Base-by-base conservation (phyloP, 2,329 filamentous ascomycete species). In the Fusarium albosuccineum region DNA sequence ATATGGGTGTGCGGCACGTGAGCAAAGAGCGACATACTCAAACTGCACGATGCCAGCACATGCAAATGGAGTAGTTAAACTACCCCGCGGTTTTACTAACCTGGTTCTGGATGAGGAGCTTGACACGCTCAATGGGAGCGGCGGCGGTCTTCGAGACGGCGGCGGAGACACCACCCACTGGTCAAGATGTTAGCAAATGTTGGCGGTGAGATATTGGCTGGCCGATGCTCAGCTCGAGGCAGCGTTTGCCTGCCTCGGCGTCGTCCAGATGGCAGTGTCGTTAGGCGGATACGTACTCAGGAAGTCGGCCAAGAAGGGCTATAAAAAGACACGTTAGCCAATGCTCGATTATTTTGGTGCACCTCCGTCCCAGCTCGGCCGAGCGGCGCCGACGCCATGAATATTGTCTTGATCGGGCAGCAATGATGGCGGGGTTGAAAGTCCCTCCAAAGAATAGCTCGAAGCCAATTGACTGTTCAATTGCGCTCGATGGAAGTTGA, bases 31-130 rank as follows among this genome's bases (percentile, higher is more conserved):
- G 29, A 17, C 33, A 26, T 33, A 16, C 39, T 30, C 52, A 13
- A 22, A 5, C 39, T 11, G n/a, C 13, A 62, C 50, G 49, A 50
- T 52, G 27, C 27, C 29, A 14, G 11, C 29, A 10, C 22, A 26
- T 6, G 5, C 30, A 37, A 4, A 36, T 13, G 22, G 14, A 44
- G 22, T 22, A 22, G 22, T 39, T 16, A 16, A 34, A 11, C 22
- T 11, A 13, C 8, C 5, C 27, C 11, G 39, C 40, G 26, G 22
- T 9, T 9, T 14, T 11, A 87, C 93, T 75, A 90, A 97, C 94
- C 92, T 99, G 96, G 89, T 99, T 99, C 90, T 99, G 96, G 88
- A 99, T 97, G 81, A 99, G 93, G 82, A 99, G 96, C 94, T 99
- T 99, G 87, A 99, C 92, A 94, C 96, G 96, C 94, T 99, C 96